Conservation (phyloP, 306 rosid genomes). For the Trifolium fragiferum region DNA sequence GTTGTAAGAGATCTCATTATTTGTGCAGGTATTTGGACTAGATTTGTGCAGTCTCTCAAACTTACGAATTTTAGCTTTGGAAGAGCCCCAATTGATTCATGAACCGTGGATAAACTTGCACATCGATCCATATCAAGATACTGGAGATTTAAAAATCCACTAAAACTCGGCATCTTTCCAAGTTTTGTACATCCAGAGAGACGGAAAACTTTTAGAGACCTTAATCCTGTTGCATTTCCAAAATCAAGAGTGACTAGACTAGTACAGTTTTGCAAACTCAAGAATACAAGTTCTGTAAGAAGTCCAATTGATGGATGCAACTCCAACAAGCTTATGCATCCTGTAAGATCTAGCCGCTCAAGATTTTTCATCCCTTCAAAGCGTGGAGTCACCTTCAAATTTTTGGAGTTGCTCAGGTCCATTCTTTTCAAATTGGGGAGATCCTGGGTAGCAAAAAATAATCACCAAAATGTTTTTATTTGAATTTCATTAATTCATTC, state of each 20-base stretch:
- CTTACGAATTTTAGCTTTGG: not conserved
- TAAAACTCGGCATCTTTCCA: not conserved
- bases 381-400: slow-evolving; percentile 1
- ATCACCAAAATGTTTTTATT: too few relatives aligned
- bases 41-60: not conserved
- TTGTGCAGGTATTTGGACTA: not conserved
- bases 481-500: too few relatives aligned
- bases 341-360: not conserved
- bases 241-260: not conserved
- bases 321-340: not conserved
- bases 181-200: slow-evolving; percentile 30
- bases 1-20: not conserved
- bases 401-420: slow-evolving; percentile 38
- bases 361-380: slow-evolving; percentile 12
- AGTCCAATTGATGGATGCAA: not conserved
- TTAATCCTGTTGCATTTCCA: not conserved
- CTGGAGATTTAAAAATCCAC: slow-evolving; percentile 4
- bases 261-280: slow-evolving; percentile 13
- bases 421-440: not conserved
- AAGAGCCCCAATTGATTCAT: slow-evolving; percentile 19
- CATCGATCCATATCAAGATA: slow-evolving; percentile 36
- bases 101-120: not conserved
- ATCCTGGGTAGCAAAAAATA: not conserved
- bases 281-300: slow-evolving; percentile 3
- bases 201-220: not conserved